Percentiles rank a stretch among this genome's conserved stretches.
These are phyloP conservation scores for Malus domestica DNA, from an alignment of 306 rosid species.

Conservation along the genomic window ASM211411v1 NC_041793.1:10565501-10566000, in stretches of 20 bases:
- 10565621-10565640: neutral
- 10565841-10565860: slow-evolving; percentile 45
- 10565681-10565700: neutral
- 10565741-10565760: neutral
- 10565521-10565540: neutral
- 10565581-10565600: neutral
- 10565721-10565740: neutral
- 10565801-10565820: slow-evolving; percentile 29
- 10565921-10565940: slow-evolving; percentile 48
- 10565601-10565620: neutral
- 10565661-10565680: neutral
- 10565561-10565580: neutral
- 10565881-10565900: slow-evolving; percentile 18
- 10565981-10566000: slow-evolving; percentile 80
- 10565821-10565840: slow-evolving; percentile 40
- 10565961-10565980: slow-evolving; percentile 52
- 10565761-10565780: neutral
- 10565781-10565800: neutral
- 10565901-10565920: slow-evolving; percentile 53
- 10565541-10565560: neutral
- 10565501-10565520: neutral
- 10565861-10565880: slow-evolving; percentile 33
- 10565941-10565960: slow-evolving; percentile 72
- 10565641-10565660: neutral
- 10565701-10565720: neutral